Conservation (phyloP, 768 basidiomycete species). For the Leucogyrophana mollusca region DNA sequence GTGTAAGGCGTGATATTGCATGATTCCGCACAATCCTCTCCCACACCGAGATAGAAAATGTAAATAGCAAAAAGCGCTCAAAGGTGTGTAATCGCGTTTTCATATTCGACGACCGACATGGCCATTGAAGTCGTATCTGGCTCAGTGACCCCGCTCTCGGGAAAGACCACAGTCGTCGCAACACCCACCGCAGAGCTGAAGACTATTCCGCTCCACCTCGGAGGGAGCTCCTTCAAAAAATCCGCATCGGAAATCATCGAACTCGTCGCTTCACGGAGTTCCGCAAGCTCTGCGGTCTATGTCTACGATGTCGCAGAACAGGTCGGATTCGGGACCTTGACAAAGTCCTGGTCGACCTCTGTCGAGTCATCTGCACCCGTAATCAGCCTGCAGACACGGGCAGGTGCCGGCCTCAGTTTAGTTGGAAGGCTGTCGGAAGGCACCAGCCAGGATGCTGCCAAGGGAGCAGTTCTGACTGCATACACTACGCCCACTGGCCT, state of each 20-base stretch:
- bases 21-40: conserved; percentile 29
- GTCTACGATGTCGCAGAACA: conserved; percentile 84
- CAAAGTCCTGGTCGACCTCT: conserved; percentile 60
- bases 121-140: conserved; percentile 22
- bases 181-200: conserved; percentile 30
- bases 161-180: conserved; percentile 32
- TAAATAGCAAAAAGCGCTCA: not conserved
- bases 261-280: conserved; percentile 56
- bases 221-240: conserved; percentile 6
- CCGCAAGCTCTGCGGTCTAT: conserved; percentile 66
- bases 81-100: not conserved
- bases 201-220: conserved; percentile 3
- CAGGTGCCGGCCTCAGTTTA: conserved; percentile 80
- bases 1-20: conserved; percentile 22
- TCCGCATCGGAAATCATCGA: conserved; percentile 66
- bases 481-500: conserved; percentile 86
- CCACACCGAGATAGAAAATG: conserved; percentile 13
- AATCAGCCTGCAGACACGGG: conserved; percentile 74
- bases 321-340: conserved; percentile 74
- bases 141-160: conserved; percentile 25
- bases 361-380: conserved; percentile 48
- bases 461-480: conserved; percentile 64
- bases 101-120: conserved; percentile 19
- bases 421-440: conserved; percentile 80
- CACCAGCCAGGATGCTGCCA: conserved; percentile 64